Base-by-base conservation (phyloP, 495 filamentous ascomycete species). In the Neurospora sp. region DNA sequence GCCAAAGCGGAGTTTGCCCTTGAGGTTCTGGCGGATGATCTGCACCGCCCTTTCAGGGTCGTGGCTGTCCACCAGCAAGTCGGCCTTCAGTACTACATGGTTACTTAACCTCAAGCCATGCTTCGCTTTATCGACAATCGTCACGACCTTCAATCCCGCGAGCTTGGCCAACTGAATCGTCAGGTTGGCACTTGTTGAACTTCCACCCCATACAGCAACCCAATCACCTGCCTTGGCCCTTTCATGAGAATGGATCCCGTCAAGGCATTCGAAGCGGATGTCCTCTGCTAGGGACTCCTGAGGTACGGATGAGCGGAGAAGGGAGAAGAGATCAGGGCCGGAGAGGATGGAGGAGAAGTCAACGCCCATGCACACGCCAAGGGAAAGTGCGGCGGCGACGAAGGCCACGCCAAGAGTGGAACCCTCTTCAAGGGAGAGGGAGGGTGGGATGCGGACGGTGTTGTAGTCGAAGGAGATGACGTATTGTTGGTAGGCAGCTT, bases 191-290 rank as follows among this genome's bases (percentile, higher is more conserved):
- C 88, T 89, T 2, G 86, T 90, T 44, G 89, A 90, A 1, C 80
- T 82, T 86, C 89, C 90, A 75, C 89, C 90, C 90, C 90, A 92
- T 16, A 92, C 87, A 12, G 85, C 88, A 71, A 92, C 78, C 90
- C 89, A 92, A 39, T 92, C 90, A 0, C 87, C 89, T 9, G 74
- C 48, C 68, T 80, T 79, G 2, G 85, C 81, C 41, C 84, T 80
- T 72, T 88, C 88, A 12, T 78, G 74, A 14, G 79, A 75, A 9
- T 71, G 69, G 39, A 85, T 83, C 6, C 82, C 77, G 10, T 84
- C 79, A 40, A 90, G 85, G 45, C 85, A 87, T 70, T 92, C 89
- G 2, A 81, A 73, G 18, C 81, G 76, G 40, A 91, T 84, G 76
- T 91, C 88, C 37, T 77, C 72, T 1, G 89, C 82, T 22, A 91